Base-by-base conservation (phyloP, 345 rosid species). In the Linum tenue region DNA sequence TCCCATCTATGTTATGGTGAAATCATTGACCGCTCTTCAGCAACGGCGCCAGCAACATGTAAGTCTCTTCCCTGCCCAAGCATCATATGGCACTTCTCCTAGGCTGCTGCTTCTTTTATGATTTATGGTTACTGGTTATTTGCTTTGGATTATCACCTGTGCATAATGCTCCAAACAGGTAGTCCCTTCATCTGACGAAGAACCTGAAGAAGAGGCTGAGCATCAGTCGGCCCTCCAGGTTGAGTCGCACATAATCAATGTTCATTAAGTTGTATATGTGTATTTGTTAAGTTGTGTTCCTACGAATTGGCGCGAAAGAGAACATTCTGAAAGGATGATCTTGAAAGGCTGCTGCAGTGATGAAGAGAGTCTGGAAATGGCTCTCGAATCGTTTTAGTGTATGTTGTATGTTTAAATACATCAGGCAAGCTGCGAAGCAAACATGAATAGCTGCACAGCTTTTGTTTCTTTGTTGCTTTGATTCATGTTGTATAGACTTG, bases 1-100 rank as follows among this genome's bases (percentile, higher is more conserved):
- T 69, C 98, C 98, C 0, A 78, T 92, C 60, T 92, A 82, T 70
- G 77, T 82, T 43, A 80, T 89, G 4, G 48, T 78, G 50, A 81
- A 72, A 79, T 80, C 83, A 69, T 71, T 79, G 37, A 64, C 82
- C 44, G 77, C 81, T 39, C 62, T 86, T 53, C 84, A 70, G 67
- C 85, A 82, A n/a, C 78, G 69, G 41, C 75, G 79, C 38, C 71
- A 41, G 56, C 84, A 38, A 66, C 85, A 72, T 64, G 90, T 81
- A 64, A 70, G 68, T 68, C 69, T 17, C 48, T 36, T 31, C 7
- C 44, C 11, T n/a, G 42, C 10, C 5, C 37, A 14, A 39, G 10
- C 40, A 11, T 40, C 37, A 59, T 22, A 10, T 31, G 62, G 1
- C 8, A 50, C 6, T 1, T 59, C 9, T 56, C 62, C 8, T 60